phyloP scores from a whole-genome alignment of 2,329 filamentous ascomycete genomes.

The Trematosphaeria pertusa region DNA sequence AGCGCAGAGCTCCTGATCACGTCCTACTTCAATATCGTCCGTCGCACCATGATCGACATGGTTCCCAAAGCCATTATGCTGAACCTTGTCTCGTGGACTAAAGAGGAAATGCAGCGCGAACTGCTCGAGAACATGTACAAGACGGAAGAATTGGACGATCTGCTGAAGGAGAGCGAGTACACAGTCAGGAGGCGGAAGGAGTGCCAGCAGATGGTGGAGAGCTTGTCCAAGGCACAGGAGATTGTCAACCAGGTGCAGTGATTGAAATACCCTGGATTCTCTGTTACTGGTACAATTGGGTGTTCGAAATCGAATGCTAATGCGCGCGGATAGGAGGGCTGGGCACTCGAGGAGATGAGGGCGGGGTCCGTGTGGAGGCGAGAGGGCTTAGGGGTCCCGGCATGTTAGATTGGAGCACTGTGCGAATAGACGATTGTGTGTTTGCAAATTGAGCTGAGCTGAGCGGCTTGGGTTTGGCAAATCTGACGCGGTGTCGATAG shows the following conservation, averaged over 20 bases:
- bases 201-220: conserved; percentile 99
- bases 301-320: no score
- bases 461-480: no score
- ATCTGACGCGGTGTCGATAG: no score
- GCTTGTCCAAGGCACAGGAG: conserved; percentile 85
- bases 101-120: conserved; percentile 98
- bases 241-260: conserved; percentile 82
- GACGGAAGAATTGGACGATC: conserved; percentile 84
- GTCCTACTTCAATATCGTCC: conserved; percentile 98
- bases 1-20: conserved; percentile 84
- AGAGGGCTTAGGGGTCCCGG: no score
- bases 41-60: conserved; percentile 99
- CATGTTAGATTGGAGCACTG: no score
- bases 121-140: conserved; percentile 98
- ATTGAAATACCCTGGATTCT: no score
- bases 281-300: no score
- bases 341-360: no score
- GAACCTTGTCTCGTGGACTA: conserved; percentile 92
- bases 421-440: no score
- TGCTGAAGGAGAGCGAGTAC: conserved; percentile 98
- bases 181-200: conserved; percentile 94
- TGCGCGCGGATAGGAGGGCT: no score
- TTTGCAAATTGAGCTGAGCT: no score
- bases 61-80: conserved; percentile 99
- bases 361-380: no score